phyloP scores from a whole-genome alignment of 192 early-diverging fungal species.

The Gamsiella multidivaricata region DNA sequence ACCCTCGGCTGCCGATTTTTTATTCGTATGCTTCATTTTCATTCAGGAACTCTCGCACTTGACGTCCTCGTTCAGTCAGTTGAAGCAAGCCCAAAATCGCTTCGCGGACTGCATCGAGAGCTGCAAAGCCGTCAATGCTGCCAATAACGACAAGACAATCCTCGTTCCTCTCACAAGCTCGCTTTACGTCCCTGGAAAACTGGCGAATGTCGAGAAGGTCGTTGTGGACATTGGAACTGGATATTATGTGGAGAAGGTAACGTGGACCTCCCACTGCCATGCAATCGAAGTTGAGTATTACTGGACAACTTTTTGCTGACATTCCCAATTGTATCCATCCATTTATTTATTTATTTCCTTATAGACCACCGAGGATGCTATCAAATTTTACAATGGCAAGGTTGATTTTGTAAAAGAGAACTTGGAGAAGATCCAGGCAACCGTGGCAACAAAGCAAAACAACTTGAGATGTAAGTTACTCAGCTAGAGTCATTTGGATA shows the following conservation, averaged over 20 bases:
- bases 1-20: no score
- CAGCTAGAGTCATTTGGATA: no score
- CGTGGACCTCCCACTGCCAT: background rate
- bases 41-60: slow-evolving; percentile 86
- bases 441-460: slow-evolving; percentile 81
- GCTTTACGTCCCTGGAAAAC: slow-evolving; percentile 93
- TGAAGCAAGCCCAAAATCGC: slow-evolving; percentile 88
- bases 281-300: background rate
- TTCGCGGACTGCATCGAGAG: slow-evolving; percentile 88
- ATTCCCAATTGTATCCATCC: no score
- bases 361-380: slow-evolving; percentile 81
- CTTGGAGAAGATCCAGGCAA: slow-evolving; percentile 83
- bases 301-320: no score
- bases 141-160: slow-evolving; percentile 65
- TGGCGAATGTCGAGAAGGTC: slow-evolving; percentile 83
- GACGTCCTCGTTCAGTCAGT: slow-evolving; percentile 83
- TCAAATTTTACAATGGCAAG: slow-evolving; percentile 85
- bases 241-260: slow-evolving; percentile 94
- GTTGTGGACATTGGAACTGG: slow-evolving; percentile 97
- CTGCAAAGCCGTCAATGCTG: slow-evolving; percentile 67
- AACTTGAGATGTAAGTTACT: slow-evolving; percentile 67
- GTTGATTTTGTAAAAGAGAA: slow-evolving; percentile 86
- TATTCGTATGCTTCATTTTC: background rate
- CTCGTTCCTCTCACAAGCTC: slow-evolving; percentile 85
- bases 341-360: background rate